Evolutionary conservation across 139 green algal species (phyloP).

Genomic region (Haematococcus lacustris): DNA sequence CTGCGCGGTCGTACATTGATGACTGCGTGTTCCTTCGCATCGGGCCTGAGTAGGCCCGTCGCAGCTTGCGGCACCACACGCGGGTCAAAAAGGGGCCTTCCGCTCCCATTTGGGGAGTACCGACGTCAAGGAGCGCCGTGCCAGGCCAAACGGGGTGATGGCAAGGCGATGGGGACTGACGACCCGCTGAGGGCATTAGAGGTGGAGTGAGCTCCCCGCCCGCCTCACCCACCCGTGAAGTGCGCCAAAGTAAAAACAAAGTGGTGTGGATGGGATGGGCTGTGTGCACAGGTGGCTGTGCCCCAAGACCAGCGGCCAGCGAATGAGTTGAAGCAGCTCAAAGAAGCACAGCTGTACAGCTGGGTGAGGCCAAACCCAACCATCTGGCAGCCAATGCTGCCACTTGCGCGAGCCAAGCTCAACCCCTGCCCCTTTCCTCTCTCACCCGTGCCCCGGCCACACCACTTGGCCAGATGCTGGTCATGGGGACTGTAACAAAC

Average conservation of each 20-base stretch:
- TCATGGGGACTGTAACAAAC: background rate
- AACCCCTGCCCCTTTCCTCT: background rate
- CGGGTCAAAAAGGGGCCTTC: background rate
- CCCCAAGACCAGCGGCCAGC: constrained; percentile 73
- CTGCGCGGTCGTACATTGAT: too few relatives aligned
- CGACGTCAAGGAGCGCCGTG: background rate
- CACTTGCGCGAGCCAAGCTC: background rate
- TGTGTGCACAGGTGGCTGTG: constrained; percentile 65
- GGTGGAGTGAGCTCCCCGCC: background rate
- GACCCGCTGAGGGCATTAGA: background rate
- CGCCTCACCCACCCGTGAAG: background rate
- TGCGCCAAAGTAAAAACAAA: background rate
- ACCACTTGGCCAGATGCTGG: background rate
- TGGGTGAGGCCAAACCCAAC: constrained; percentile 57
- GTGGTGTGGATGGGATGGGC: constrained; percentile 27
- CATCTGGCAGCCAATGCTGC: background rate
- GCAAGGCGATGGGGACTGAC: background rate
- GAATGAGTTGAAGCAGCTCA: constrained; percentile 73
- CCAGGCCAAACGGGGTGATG: background rate
- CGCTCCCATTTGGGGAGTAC: background rate
- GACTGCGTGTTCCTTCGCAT: background rate
- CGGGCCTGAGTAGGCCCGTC: background rate
- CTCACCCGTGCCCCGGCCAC: background rate
- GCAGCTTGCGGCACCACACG: background rate
- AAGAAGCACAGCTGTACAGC: constrained; percentile 56